phyloP scores from a whole-genome alignment of 352 stramenopile genomes.

The Phytopythium ostracodes region DNA sequence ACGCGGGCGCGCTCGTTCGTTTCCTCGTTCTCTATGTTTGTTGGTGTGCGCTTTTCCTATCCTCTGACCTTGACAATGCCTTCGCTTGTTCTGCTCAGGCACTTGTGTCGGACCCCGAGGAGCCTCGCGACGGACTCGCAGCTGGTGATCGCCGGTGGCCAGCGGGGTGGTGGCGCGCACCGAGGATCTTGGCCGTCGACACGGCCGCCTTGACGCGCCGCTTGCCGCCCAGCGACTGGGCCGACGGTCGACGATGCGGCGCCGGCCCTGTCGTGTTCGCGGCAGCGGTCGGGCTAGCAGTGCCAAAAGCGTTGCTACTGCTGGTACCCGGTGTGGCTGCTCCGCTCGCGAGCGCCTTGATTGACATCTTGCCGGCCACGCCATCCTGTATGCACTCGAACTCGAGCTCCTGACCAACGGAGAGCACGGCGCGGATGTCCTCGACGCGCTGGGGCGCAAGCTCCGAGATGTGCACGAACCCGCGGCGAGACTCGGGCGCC shows the following conservation, averaged over 20 bases:
- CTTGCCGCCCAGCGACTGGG: slow-evolving; percentile 19
- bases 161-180: slow-evolving; percentile 6
- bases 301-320: background rate
- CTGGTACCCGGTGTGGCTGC: background rate
- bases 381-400: slow-evolving; percentile 78
- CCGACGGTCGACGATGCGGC: slow-evolving; percentile 30
- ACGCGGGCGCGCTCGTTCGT: background rate
- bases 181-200: slow-evolving; percentile 8
- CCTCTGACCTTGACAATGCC: background rate
- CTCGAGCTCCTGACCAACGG: slow-evolving; percentile 72
- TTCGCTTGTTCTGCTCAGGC: background rate
- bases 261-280: slow-evolving; percentile 2
- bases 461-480: slow-evolving; percentile 95
- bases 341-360: slow-evolving; percentile 33
- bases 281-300: slow-evolving; percentile 5
- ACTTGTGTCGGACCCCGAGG: background rate
- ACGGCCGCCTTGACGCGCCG: slow-evolving; percentile 21
- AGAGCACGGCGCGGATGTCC: slow-evolving; percentile 59
- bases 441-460: slow-evolving; percentile 63
- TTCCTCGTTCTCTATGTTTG: background rate
- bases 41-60: background rate
- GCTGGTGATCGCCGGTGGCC: slow-evolving; percentile 3
- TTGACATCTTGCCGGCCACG: slow-evolving; percentile 79
- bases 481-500: slow-evolving; percentile 72
- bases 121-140: background rate